These are phyloP conservation scores for Schwanniomyces vanrijiae DNA, from an alignment of 805 yeast species.

Conservation along the genomic window DNA sequence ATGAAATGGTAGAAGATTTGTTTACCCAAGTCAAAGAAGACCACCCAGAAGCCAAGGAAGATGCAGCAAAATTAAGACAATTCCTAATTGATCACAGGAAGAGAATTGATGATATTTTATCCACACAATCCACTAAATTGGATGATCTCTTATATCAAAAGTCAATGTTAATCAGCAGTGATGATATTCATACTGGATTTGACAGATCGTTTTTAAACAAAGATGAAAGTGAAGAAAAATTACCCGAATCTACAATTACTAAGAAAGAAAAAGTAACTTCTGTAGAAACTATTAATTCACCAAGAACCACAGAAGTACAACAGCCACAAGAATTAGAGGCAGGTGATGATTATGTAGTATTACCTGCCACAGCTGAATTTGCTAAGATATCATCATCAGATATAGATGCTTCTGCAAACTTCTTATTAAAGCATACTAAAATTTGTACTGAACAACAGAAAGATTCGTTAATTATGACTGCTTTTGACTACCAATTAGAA, in stretches of 20 bases:
- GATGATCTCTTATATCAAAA: conserved; percentile 70
- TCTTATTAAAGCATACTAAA: conserved; percentile 56
- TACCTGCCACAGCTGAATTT: conserved; percentile 66
- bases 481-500: conserved; percentile 78
- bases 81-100: conserved; percentile 59
- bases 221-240: conserved; percentile 27
- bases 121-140: conserved; percentile 64
- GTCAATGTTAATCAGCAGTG: conserved; percentile 75
- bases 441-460: conserved; percentile 83
- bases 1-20: conserved; percentile 91
- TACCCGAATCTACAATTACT: conserved; percentile 5
- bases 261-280: conserved; percentile 27
- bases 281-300: conserved; percentile 16
- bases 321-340: conserved; percentile 17
- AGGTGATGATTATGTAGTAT: conserved; percentile 50
- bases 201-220: conserved; percentile 81
- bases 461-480: conserved; percentile 89
- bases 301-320: conserved; percentile 1
- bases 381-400: conserved; percentile 55
- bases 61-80: conserved; percentile 33
- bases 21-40: conserved; percentile 74
- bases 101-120: conserved; percentile 67
- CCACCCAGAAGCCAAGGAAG: conserved; percentile 45
- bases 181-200: conserved; percentile 90
- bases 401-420: conserved; percentile 49